Evolutionary conservation across 495 filamentous ascomycete genomes (phyloP), one percentile per base, ranked within the genome.

Genomic region (Xylaria acuta): DNA sequence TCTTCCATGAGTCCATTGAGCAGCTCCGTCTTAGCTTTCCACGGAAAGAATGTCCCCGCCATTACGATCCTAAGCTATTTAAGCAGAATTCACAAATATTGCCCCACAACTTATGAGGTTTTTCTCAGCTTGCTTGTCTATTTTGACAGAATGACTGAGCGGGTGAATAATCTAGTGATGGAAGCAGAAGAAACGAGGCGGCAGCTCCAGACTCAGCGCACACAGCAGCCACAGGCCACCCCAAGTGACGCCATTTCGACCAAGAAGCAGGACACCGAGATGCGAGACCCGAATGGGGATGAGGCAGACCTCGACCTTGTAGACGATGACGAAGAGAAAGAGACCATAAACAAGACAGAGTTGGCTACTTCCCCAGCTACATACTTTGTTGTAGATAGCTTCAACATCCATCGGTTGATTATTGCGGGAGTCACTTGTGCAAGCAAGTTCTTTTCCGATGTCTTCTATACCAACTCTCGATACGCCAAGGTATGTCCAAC

Each of bases 361-460:
- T 65, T 73, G 56, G 75, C 78, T 36, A 79, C 83, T 3, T 80
- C 81, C 87, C 91, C 58, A 90, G 84, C 83, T 0, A 85, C 84
- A 14, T 98, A 94, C 76, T 99, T 99, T 77, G 95, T 98, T 60
- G 96, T 98, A 2, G 96, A 99, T 84, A 98, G 95, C 80, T 99
- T 96, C 82, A 99, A 99, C 82, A 99, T 99, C 74, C 96, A 99
- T 76, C 91, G 96, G 36, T 84, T 99, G 67, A 95, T 98, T 58
- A 99, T 99, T 80, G 94, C 96, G 11, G 96, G 95, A 27, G 97
- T 99, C 59, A 98, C 96, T 20, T 98, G 97, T 81, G 95, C 97
- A 14, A 97, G 95, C 88, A 99, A 99, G 84, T 99, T 98, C 86
- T 99, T 99, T 81, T 98, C 95, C 4, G 96, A 99, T 84, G 94